phyloP scores from a whole-genome alignment of 108 stramenopile species.

The Fistulifera pelliculosa region DNA sequence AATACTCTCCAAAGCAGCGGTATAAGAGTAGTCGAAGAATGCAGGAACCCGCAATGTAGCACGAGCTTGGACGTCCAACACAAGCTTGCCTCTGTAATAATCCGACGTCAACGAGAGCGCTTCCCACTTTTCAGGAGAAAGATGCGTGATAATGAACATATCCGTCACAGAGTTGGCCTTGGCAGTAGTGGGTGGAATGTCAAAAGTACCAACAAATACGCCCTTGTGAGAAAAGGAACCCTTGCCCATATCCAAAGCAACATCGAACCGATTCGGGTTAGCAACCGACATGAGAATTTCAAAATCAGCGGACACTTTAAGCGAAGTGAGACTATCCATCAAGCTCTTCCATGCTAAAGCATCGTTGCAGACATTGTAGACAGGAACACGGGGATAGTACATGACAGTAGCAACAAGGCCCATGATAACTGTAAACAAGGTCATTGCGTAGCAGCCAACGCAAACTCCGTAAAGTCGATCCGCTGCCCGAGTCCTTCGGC shows the following conservation, averaged over 20 bases:
- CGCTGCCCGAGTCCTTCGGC: conserved; percentile 17
- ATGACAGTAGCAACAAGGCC: conserved; percentile 30
- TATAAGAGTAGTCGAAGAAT: conserved; percentile 39
- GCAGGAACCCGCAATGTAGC: conserved; percentile 41
- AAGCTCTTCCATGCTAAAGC: conserved; percentile 70
- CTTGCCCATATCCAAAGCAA: conserved; percentile 46
- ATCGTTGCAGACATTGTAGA: conserved; percentile 82
- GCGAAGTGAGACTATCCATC: conserved; percentile 54
- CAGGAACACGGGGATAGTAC: conserved; percentile 59
- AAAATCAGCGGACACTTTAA: conserved; percentile 67
- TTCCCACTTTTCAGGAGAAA: conserved; percentile 62
- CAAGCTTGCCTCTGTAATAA: conserved; percentile 59
- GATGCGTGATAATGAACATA: conserved; percentile 59
- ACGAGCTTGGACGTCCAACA: conserved; percentile 33
- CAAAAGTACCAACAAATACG: conserved; percentile 59
- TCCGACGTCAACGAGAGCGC: conserved; percentile 59
- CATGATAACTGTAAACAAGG: conserved; percentile 28
- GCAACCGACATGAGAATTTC: conserved; percentile 69
- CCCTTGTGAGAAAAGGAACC: conserved; percentile 66
- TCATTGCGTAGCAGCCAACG: conserved; percentile 22
- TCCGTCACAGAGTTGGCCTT: conserved; percentile 67
- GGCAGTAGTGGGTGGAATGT: conserved; percentile 48
- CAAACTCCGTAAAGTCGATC: conserved; percentile 33
- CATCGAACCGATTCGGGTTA: conserved; percentile 74
- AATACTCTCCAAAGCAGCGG: conserved; percentile 39